Evolutionary conservation across 345 rosid genomes (phyloP).

Genomic region (Adansonia digitata): DNA sequence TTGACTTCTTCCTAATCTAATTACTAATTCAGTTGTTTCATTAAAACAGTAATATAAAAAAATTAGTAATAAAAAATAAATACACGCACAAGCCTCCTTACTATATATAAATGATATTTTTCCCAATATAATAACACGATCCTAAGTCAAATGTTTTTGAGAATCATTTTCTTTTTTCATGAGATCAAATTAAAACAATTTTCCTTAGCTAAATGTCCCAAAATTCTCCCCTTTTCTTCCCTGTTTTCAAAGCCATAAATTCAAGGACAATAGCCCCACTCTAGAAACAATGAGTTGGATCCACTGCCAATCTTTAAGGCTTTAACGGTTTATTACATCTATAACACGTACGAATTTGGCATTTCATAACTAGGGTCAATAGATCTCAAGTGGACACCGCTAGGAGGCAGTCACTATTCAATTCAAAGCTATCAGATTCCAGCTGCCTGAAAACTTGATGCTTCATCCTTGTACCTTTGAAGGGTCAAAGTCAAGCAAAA

Average conservation of each 20-base stretch:
- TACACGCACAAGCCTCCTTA: too few relatives aligned
- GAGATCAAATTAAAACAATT: too few relatives aligned
- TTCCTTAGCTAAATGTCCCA: neutral
- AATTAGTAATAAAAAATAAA: too few relatives aligned
- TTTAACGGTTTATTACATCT: neutral
- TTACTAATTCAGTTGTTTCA: too few relatives aligned
- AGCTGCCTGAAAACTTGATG: slow-evolving; percentile 12
- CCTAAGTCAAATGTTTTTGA: too few relatives aligned
- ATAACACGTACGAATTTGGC: neutral
- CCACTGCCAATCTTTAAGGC: neutral
- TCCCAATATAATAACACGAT: too few relatives aligned
- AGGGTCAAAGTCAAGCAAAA: neutral
- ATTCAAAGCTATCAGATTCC: neutral
- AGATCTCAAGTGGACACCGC: slow-evolving; percentile 1
- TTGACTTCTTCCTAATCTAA: too few relatives aligned
- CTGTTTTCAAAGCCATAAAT: neutral
- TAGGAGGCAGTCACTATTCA: neutral
- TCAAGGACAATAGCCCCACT: neutral
- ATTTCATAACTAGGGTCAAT: neutral
- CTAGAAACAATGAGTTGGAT: neutral
- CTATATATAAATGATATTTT: too few relatives aligned
- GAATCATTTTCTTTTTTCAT: too few relatives aligned
- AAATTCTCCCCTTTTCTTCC: neutral
- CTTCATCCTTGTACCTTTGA: neutral
- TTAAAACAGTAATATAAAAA: too few relatives aligned